Evolutionary conservation across 2,329 filamentous ascomycete species (phyloP), one percentile per base, ranked within the genome.

Genomic region (Dactylellina parvicollis): DNA sequence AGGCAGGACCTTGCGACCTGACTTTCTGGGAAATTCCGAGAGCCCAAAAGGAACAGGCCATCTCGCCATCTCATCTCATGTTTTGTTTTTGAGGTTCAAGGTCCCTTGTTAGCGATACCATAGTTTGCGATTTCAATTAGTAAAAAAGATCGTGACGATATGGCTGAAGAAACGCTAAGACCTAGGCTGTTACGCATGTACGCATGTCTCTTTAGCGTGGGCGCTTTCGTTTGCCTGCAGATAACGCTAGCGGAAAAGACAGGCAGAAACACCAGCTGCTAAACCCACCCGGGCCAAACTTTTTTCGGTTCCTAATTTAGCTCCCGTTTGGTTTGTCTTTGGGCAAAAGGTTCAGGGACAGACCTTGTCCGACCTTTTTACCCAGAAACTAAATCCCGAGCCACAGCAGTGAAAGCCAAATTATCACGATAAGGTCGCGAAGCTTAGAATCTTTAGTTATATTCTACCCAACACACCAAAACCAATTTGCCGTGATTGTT

Each of bases 261-360:
- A n/a, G n/a, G n/a, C n/a, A n/a, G n/a, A n/a, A n/a, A n/a, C n/a
- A n/a, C n/a, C n/a, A n/a, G n/a, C n/a, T n/a, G n/a, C 34, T 38
- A 38, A 56, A 55, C 34, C 52, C 26, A 36, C 52, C 62, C 59
- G 26, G 52, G 62, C 32, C 52, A 66, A 57, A 67, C 42, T 56
- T 56, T n/a, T 18, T 57, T 55, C 36, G 47, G 44, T 52, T 50
- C 49, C 47, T 65, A 55, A 65, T 46, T 65, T 65, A 65, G 49
- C 34, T 65, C 60, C 60, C 60, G 60, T 55, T 30, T 26, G 18
- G 40, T 66, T 56, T 36, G 26, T 44, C 18, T n/a, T 36, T 30
- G 16, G 34, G 9, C 34, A 34, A 54, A 30, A 9, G 1, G 14
- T 42, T 30, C 52, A 56, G 52, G 52, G 52, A 42, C 52, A 26